These are phyloP conservation scores for Trametes pubescens DNA, from an alignment of 1,284 basidiomycete species.

Conservation along the genomic window DNA sequence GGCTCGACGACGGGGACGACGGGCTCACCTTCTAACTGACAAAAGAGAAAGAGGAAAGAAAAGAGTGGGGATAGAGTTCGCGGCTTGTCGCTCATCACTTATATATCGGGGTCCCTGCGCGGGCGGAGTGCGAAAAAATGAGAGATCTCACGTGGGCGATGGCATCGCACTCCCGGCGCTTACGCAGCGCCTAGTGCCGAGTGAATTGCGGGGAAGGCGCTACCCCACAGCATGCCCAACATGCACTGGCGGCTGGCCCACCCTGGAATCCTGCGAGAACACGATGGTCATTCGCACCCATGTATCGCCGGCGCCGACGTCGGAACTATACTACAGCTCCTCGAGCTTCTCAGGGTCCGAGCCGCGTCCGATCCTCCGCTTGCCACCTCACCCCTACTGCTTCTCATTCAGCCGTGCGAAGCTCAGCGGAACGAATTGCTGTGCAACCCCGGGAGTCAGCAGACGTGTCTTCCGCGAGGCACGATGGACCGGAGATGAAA, in stretches of 20 bases:
- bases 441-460: conserved; percentile 33
- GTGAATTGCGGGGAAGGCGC: conserved; percentile 31
- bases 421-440: conserved; percentile 74
- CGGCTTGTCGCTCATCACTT: conserved; percentile 29
- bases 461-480: conserved; percentile 41
- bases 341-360: conserved; percentile 26
- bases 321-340: conserved; percentile 29
- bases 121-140: conserved; percentile 44
- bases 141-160: conserved; percentile 37
- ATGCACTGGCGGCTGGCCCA: conserved; percentile 22
- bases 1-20: conserved; percentile 36
- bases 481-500: conserved; percentile 38
- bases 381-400: conserved; percentile 41
- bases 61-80: conserved; percentile 41
- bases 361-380: conserved; percentile 29
- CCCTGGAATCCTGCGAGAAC: conserved; percentile 20
- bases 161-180: conserved; percentile 27
- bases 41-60: conserved; percentile 43
- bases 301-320: conserved; percentile 29
- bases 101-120: conserved; percentile 36
- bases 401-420: conserved; percentile 58
- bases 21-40: conserved; percentile 56
- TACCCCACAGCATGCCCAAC: conserved; percentile 29
- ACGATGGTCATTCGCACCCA: conserved; percentile 19
- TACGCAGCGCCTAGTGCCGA: conserved; percentile 18